Evolutionary conservation across 78 protist species (phyloP).

Genomic region (Chrysochromulina tobinii): DNA sequence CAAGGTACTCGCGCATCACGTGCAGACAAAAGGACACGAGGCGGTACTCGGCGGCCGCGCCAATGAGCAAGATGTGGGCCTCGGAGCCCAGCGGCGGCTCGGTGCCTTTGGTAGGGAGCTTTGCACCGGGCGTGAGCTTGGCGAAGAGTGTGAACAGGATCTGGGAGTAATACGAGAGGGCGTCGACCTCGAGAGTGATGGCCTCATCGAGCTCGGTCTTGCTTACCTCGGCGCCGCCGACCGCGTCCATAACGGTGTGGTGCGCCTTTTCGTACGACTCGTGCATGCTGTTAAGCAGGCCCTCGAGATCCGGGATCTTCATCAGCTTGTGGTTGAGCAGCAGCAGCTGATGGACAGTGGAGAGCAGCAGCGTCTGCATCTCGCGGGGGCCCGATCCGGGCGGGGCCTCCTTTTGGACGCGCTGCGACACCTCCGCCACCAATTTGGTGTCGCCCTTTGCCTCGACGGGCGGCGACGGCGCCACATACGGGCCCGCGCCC

Average conservation of each 20-base stretch:
- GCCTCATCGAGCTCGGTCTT: background rate
- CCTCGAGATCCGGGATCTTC: background rate
- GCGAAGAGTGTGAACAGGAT: background rate
- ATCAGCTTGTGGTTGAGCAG: background rate
- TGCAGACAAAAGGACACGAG: background rate
- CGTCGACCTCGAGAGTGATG: background rate
- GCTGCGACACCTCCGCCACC: background rate
- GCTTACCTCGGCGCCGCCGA: too few species aligned
- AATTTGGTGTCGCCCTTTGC: background rate
- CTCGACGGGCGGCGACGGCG: background rate
- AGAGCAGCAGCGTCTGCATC: slow-evolving; percentile 6
- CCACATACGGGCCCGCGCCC: too few species aligned
- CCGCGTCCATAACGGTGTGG: too few species aligned
- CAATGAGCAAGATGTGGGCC: background rate
- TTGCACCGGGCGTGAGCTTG: background rate
- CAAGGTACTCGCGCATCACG: background rate
- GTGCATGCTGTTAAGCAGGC: slow-evolving; percentile 15
- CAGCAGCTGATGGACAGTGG: background rate
- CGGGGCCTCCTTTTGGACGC: background rate
- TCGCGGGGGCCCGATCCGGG: background rate
- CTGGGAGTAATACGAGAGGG: background rate
- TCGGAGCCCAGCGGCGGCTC: background rate
- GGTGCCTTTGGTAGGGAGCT: background rate
- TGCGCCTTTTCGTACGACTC: background rate
- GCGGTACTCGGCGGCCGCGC: background rate